These are phyloP conservation scores for Pseudopyrenochaeta lycopersici DNA, from an alignment of 2,329 filamentous ascomycete species.

Conservation along the genomic window DNA sequence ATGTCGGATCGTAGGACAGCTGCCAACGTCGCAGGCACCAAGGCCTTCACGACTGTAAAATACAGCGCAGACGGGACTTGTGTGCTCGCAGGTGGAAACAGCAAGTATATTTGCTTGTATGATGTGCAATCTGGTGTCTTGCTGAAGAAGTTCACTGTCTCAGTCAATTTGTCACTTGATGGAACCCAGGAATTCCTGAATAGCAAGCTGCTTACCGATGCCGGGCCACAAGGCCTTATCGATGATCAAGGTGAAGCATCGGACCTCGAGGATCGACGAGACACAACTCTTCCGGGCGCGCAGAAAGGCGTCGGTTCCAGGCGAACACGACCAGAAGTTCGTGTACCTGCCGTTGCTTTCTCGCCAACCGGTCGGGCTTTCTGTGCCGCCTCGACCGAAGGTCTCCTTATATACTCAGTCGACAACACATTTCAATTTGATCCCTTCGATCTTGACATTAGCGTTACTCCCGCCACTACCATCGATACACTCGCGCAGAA, in stretches of 20 bases:
- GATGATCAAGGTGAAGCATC: constrained; percentile 89
- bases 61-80: constrained; percentile 95
- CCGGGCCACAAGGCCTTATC: constrained; percentile 82
- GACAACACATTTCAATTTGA: constrained; percentile 88
- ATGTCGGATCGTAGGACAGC: constrained; percentile 88
- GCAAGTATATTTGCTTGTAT: constrained; percentile 98
- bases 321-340: constrained; percentile 80
- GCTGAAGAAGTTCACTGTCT: constrained; percentile 94
- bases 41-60: constrained; percentile 85
- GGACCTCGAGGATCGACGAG: constrained; percentile 84
- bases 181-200: constrained; percentile 98
- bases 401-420: constrained; percentile 90
- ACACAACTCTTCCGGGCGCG: constrained; percentile 82
- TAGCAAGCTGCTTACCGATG: constrained; percentile 89
- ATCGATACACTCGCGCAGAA: constrained; percentile 75
- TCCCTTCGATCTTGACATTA: constrained; percentile 94
- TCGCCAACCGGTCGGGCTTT: constrained; percentile 89
- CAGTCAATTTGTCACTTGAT: constrained; percentile 91
- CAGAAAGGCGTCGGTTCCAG: constrained; percentile 88
- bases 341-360: constrained; percentile 85
- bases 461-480: constrained; percentile 81
- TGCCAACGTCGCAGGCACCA: constrained; percentile 88
- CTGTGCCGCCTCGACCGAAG: constrained; percentile 94
- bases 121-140: constrained; percentile 92
- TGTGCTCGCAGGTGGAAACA: constrained; percentile 89